phyloP scores from a whole-genome alignment of 1,139 yeast species.

The Blastobotrys apis region DNA sequence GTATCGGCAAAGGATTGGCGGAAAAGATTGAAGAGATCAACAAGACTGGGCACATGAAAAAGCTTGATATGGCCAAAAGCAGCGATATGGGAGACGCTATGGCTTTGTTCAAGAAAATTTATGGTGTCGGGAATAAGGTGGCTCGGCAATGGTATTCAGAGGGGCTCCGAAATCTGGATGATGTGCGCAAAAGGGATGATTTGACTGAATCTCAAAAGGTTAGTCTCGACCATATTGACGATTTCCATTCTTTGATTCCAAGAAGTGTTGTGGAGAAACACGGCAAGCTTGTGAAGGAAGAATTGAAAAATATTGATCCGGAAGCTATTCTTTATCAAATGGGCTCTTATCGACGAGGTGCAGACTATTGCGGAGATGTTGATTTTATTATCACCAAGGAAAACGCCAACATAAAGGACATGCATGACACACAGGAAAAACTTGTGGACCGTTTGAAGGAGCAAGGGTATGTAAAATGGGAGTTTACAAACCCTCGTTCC shows the following conservation, averaged over 20 bases:
- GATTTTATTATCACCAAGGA: constrained; percentile 47
- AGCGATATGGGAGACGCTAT: constrained; percentile 31
- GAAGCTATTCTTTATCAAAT: constrained; percentile 38
- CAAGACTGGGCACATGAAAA: constrained; percentile 39
- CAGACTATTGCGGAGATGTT: constrained; percentile 47
- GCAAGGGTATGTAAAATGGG: constrained; percentile 31
- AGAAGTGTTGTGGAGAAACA: constrained; percentile 46
- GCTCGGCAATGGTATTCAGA: constrained; percentile 44
- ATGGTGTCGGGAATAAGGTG: constrained; percentile 47
- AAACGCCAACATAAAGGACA: constrained; percentile 18
- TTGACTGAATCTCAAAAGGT: constrained; percentile 39
- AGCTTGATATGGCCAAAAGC: constrained; percentile 31
- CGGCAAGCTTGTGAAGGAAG: constrained; percentile 34
- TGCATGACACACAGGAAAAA: constrained; percentile 31
- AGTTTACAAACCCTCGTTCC: too few relatives aligned
- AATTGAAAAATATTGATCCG: constrained; percentile 37
- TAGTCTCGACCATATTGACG: constrained; percentile 48
- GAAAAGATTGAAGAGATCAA: constrained; percentile 46
- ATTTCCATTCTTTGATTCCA: constrained; percentile 45
- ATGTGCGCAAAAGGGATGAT: constrained; percentile 31
- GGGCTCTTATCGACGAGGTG: constrained; percentile 55
- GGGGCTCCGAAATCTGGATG: constrained; percentile 41
- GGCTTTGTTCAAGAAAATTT: constrained; percentile 42
- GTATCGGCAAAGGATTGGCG: constrained; percentile 46
- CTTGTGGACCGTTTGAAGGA: constrained; percentile 29